Conservation (phyloP, 345 rosid genomes). For the Populus alba region DNA sequence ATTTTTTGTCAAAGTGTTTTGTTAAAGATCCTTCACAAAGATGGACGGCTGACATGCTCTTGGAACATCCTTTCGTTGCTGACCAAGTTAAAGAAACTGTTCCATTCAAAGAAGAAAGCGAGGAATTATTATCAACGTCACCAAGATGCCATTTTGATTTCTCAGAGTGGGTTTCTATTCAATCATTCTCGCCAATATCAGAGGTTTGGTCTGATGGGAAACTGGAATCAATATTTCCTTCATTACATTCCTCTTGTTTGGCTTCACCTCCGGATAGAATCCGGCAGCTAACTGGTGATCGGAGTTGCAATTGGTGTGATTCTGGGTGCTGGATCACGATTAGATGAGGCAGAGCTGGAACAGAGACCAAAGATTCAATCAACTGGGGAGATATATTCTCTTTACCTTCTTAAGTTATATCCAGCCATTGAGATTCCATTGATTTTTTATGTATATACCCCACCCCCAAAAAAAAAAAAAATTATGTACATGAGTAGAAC, state of each 20-base stretch:
- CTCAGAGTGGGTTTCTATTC: constrained; percentile 12
- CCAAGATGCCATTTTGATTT: constrained; percentile 27
- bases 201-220: constrained; percentile 8
- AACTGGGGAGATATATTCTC: neutral
- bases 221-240: neutral
- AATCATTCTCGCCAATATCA: constrained; percentile 3
- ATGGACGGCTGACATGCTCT: constrained; percentile 39
- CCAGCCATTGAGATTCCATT: neutral
- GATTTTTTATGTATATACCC: neutral
- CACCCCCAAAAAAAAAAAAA: too few relatives aligned
- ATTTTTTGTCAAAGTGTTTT: constrained; percentile 36
- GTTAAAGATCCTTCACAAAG: constrained; percentile 22
- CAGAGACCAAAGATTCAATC: neutral
- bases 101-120: constrained; percentile 1
- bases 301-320: constrained; percentile 3
- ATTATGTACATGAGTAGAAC: neutral
- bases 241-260: neutral
- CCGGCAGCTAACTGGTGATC: constrained; percentile 13
- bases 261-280: constrained; percentile 16
- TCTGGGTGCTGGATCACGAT: constrained; percentile 16
- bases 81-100: neutral
- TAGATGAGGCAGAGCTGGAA: constrained; percentile 2
- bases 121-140: neutral
- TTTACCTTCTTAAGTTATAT: neutral
- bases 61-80: constrained; percentile 31